A percentile compares a stretch with the other conserved stretches of the same genome.
These are phyloP conservation scores for Fusarium beomiforme DNA, from an alignment of 2,329 filamentous ascomycete species.

Conservation along the genomic window DNA sequence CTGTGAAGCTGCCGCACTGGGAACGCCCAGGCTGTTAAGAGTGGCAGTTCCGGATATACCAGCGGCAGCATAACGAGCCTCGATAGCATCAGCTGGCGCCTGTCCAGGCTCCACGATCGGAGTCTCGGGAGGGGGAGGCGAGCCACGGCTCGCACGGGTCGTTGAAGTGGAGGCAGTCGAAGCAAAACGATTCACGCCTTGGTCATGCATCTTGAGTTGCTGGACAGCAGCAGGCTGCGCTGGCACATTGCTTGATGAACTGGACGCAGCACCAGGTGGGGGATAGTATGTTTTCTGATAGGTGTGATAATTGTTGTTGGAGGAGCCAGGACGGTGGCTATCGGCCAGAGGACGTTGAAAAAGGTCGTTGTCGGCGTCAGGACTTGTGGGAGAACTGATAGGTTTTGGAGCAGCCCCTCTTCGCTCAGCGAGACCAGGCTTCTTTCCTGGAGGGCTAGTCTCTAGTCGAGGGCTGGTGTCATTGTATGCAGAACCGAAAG, in stretches of 20 bases:
- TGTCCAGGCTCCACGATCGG: conserved; percentile 78
- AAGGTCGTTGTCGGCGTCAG: conserved; percentile 79
- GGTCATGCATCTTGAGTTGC: conserved; percentile 51
- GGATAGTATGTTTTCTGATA: conserved; percentile 71
- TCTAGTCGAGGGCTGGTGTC: conserved; percentile 65
- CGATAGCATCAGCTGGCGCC: conserved; percentile 82
- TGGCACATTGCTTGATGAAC: conserved; percentile 47
- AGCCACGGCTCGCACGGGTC: conserved; percentile 89
- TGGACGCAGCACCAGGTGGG: conserved; percentile 57
- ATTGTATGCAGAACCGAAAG: conserved; percentile 58
- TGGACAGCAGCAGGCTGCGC: conserved; percentile 36
- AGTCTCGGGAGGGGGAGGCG: conserved; percentile 93
- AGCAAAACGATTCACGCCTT: conserved; percentile 68
- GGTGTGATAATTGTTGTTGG: conserved; percentile 55
- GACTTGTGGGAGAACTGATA: conserved; percentile 82
- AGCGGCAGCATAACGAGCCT: conserved; percentile 89
- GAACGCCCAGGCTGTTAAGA: conserved; percentile 73
- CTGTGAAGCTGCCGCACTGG: conserved; percentile 85
- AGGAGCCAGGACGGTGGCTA: conserved; percentile 52
- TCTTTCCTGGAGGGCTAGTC: conserved; percentile 64
- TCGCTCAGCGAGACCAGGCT: conserved; percentile 79
- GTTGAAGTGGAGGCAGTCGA: conserved; percentile 95
- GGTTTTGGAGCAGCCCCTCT: conserved; percentile 84
- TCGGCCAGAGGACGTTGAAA: conserved; percentile 73
- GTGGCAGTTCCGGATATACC: conserved; percentile 90